Evolutionary conservation across 2,329 filamentous ascomycete species (phyloP), one percentile per base, ranked within the genome.

Genomic region (Penicillium sp.): DNA sequence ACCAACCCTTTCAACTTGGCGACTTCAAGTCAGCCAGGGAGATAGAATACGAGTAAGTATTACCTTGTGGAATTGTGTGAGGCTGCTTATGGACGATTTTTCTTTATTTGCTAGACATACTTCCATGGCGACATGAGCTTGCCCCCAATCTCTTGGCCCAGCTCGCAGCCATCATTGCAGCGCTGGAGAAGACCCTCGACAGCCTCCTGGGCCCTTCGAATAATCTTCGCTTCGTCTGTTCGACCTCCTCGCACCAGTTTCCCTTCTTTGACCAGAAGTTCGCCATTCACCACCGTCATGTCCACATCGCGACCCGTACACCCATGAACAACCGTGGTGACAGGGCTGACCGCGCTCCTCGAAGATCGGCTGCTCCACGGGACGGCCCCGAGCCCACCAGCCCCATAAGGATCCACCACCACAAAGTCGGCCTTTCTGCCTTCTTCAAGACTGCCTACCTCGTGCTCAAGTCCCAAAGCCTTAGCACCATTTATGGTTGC

Each of bases 401-500:
- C 58, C 5, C 71, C 71, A 48, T 70, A 71, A 0, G 72, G 70
- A 49, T 73, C 69, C 14, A 74, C 47, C 22, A 67, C 64, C 2
- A 77, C 61, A 41, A 66, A 57, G 25, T 66, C 64, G 1, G 59
- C 64, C 41, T 66, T 66, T 35, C 65, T 78, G 0, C 72, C 73
- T 7, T 67, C 63, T 47, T 76, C 72, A 3, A 78, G 50, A 47
- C 69, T 76, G 1, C 76, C 75, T 11, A 75, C 72, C 3, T 71
- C 62, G 12, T 66, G 39, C 22, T 77, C 73, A 7, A 82, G 59
- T 0, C 80, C 79, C 22, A 83, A 61, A 0, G 81, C 81, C 50
- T 67, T 75, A 0, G 81, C 81, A 0, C 79, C 81, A 51, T 80
- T 76, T 58, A 82, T 79, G 1, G 81, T 83, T 0, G 80, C 80